Percentiles rank a stretch among this genome's conserved stretches.
Evolutionary conservation across 306 rosid species (phyloP).

Genomic region (Prinsepia uniflora): DNA sequence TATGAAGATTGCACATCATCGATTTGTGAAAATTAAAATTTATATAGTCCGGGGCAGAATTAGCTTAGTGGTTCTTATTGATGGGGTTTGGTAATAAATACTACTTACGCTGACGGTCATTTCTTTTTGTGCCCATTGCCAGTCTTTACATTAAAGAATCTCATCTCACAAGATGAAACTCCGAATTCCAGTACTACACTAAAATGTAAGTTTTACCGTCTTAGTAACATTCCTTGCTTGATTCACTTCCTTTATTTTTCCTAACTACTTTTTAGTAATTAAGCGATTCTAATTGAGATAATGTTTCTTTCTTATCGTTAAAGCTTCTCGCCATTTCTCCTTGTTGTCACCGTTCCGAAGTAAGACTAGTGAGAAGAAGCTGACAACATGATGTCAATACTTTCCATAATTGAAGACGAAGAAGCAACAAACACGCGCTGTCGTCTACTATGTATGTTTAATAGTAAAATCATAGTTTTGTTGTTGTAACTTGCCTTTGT

Average conservation of each 20-base stretch:
- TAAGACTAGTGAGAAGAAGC: slow-evolving; percentile 76
- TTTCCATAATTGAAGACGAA: slow-evolving; percentile 16
- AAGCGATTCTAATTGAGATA: not conserved
- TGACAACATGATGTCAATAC: slow-evolving; percentile 31
- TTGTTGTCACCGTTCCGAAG: slow-evolving; percentile 89
- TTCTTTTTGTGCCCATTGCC: slow-evolving; percentile 30
- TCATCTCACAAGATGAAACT: slow-evolving; percentile 83
- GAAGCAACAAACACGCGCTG: not conserved
- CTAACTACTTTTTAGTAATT: not conserved
- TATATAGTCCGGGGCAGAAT: not conserved
- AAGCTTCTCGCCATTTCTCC: slow-evolving; percentile 91
- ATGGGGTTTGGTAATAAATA: slow-evolving; percentile 6
- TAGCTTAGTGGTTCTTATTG: not conserved
- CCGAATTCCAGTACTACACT: slow-evolving; percentile 54
- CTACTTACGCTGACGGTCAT: slow-evolving; percentile 19
- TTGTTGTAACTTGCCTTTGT: slow-evolving; percentile 19
- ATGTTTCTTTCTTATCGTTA: slow-evolving; percentile 22
- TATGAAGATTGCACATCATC: not conserved
- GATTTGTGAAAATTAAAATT: not conserved
- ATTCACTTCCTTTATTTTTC: slow-evolving; percentile 10
- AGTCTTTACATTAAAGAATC: slow-evolving; percentile 82
- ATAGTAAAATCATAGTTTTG: slow-evolving; percentile 11
- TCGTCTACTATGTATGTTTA: not conserved
- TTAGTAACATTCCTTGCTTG: slow-evolving; percentile 7
- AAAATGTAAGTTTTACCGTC: slow-evolving; percentile 58